phyloP scores from a whole-genome alignment of 768 basidiomycete genomes.

The Pisolithus microcarpus region DNA sequence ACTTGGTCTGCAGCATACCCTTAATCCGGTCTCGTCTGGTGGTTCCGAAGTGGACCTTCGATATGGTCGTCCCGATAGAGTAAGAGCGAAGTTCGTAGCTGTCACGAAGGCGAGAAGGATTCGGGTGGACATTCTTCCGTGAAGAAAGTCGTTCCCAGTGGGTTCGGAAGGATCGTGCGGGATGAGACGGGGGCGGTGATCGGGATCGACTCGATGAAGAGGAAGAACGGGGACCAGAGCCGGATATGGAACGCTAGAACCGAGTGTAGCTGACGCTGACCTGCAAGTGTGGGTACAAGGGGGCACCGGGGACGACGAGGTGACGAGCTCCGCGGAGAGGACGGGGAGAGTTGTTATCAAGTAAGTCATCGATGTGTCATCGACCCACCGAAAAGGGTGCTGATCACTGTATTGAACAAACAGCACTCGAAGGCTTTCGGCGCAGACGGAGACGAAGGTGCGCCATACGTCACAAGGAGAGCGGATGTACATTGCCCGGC shows the following conservation, averaged over 20 bases:
- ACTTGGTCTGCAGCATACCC: conserved; percentile 62
- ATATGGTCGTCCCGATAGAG: not conserved
- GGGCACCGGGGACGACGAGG: not conserved
- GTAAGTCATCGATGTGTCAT: conserved; percentile 24
- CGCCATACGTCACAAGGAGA: conserved; percentile 70
- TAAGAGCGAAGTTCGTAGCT: not conserved
- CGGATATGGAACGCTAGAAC: conserved; percentile 37
- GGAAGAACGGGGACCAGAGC: conserved; percentile 27
- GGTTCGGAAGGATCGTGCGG: conserved; percentile 75
- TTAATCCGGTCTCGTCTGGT: conserved; percentile 63
- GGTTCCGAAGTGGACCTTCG: conserved; percentile 46
- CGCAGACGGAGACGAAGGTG: conserved; percentile 36
- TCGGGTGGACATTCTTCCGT: conserved; percentile 6
- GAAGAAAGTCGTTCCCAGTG: conserved; percentile 39
- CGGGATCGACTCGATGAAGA: conserved; percentile 53
- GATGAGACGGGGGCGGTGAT: conserved; percentile 74
- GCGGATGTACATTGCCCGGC: conserved; percentile 51
- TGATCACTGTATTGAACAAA: conserved; percentile 3
- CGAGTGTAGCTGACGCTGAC: conserved; percentile 12
- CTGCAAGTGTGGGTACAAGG: conserved; percentile 13
- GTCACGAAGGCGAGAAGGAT: not conserved
- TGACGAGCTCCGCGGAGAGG: not conserved
- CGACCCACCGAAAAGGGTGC: not conserved
- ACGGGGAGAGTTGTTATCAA: conserved; percentile 10
- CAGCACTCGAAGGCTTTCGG: conserved; percentile 64